Base-by-base conservation (phyloP, 2,329 filamentous ascomycete genomes). In the Fusarium albosuccineum region DNA sequence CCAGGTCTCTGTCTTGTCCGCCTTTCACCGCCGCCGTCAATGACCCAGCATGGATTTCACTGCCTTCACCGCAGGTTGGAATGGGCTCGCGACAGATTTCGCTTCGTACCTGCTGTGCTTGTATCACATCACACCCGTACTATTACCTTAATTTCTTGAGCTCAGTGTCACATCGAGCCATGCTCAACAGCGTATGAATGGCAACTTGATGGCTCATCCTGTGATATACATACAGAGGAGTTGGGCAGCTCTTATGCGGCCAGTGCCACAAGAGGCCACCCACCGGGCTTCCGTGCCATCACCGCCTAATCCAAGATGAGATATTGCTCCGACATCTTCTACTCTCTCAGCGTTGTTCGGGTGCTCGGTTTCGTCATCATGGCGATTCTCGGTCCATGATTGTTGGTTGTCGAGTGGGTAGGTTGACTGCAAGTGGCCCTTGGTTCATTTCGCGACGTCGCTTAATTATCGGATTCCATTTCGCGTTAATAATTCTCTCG, bases 81-180 rank as follows among this genome's bases (percentile, higher is more conserved):
- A 50, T 13, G 16, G 29, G 30, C 42, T 34, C 30, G 17, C 37
- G 39, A 27, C 42, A 37, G 27, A 50, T 69, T 50, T 27, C 41
- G 41, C 58, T 67, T 68, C 66, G 66, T 68, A 69, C 66, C 63
- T 68, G 66, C 27, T 46, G 66, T 68, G 51, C 36, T 55, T 29
- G 53, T 60, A 54, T 59, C 22, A 50, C 51, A 33, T 40, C 33
- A 41, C 34, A 42, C 36, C 36, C 34, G 40, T 14, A 16, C 17
- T 37, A 39, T 27, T 58, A 53, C 46, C 45, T 67, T 57, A 30
- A 30, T 65, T 44, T 45, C 37, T 30, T 37, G 45, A 60, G 50
- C 52, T 49, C 40, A 51, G 60, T 60, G 55, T 51, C 34, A n/a
- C 48, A 51, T 26, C 22, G 16, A 33, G 36, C 6, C 14, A 9